phyloP scores from a whole-genome alignment of 2,329 filamentous ascomycete species.

The Ilyonectria mors-panacis region DNA sequence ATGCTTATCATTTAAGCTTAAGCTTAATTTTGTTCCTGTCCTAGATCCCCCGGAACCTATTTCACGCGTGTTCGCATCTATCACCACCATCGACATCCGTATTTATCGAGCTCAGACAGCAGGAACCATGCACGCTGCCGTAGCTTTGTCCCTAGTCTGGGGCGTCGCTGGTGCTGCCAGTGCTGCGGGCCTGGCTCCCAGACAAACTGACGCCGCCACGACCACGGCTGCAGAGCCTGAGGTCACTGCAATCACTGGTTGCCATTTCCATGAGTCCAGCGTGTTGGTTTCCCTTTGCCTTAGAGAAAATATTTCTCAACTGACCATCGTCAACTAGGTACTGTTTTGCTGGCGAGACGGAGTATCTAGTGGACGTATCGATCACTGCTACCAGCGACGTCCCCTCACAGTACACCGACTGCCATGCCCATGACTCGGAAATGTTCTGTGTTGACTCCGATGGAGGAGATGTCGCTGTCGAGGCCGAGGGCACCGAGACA shows the following conservation, averaged over 20 bases:
- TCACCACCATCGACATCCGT: background rate
- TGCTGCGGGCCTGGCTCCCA: slow-evolving; percentile 44
- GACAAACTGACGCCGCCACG: slow-evolving; percentile 52
- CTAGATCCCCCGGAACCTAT: background rate
- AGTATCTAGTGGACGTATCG: slow-evolving; percentile 62
- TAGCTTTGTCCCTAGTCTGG: slow-evolving; percentile 36
- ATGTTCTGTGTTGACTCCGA: slow-evolving; percentile 74
- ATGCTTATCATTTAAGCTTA: slow-evolving; percentile 24
- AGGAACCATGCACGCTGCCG: slow-evolving; percentile 34
- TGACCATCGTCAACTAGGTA: slow-evolving; percentile 50
- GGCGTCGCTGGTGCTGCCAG: slow-evolving; percentile 35
- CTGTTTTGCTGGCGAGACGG: slow-evolving; percentile 60
- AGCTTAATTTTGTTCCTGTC: background rate
- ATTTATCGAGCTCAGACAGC: background rate
- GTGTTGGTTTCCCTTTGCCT: slow-evolving; percentile 52
- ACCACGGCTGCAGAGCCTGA: slow-evolving; percentile 39
- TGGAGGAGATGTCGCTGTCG: slow-evolving; percentile 73
- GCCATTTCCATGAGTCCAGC: slow-evolving; percentile 58
- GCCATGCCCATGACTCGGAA: slow-evolving; percentile 73
- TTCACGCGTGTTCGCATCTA: background rate
- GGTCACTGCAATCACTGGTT: slow-evolving; percentile 58
- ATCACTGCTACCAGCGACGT: slow-evolving; percentile 69
- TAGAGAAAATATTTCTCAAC: background rate
- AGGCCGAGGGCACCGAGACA: slow-evolving; percentile 54
- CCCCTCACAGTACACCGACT: slow-evolving; percentile 74